Evolutionary conservation across 495 filamentous ascomycete genomes (phyloP), one percentile per base, ranked within the genome.

Genomic region (Aspergillus leporis): DNA sequence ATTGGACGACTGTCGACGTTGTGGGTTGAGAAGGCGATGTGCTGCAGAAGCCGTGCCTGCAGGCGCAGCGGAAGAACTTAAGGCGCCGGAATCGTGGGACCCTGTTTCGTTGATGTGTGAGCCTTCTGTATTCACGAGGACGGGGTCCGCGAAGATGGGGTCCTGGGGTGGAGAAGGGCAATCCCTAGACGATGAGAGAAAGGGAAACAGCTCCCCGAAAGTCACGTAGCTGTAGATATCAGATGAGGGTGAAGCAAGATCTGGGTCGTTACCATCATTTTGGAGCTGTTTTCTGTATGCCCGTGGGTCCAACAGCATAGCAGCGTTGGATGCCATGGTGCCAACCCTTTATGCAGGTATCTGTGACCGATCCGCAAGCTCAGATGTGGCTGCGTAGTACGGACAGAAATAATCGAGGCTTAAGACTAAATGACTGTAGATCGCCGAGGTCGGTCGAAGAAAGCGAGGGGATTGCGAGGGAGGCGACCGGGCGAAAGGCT

Each of bases 231-330:
- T n/a, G 51, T 51, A 18, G 4, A 41, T 14, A 41, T 50, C 32
- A 7, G 56, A 41, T 7, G 41, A 32, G n/a, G 41, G n/a, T 52
- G 48, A 21, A 45, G 58, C 46, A 55, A 56, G 48, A 32, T 61
- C 16, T 50, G 58, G 51, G 55, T 51, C 10, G 19, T 66, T 77
- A 79, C 76, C 74, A 65, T 72, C 71, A 21, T 62, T 63, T 38
- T 70, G 62, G 9, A 66, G 47, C 52, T 63, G 61, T 60, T 73
- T 74, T 56, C 65, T 73, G 60, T 72, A 71, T 43, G 59, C 68
- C 59, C 73, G 71, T 32, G 75, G 77, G 56, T 78, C 70, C 60
- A 78, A 56, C 34, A 78, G 68, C 74, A 78, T 76, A 31, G 74
- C 74, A 30, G 77, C 70, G 47, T 73, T 62, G 36, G 76, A 77